Evolutionary conservation across 345 rosid genomes (phyloP), one percentile per base, ranked within the genome.

Genomic region (Ceriops zippeliana): DNA sequence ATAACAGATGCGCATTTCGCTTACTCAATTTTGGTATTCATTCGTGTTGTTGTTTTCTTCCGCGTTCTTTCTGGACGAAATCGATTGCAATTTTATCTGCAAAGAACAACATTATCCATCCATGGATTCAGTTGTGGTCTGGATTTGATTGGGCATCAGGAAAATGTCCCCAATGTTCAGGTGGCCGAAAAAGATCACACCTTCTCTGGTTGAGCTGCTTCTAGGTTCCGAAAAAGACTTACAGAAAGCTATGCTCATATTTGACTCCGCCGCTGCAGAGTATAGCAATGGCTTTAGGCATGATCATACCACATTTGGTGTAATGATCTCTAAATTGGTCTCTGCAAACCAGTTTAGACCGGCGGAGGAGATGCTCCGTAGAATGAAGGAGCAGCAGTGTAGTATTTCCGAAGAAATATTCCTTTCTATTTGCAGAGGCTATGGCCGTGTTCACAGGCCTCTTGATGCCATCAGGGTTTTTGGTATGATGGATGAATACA

Each of bases 371-470:
- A 73, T 95, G 21, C 80, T 90, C 52, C 59, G 65, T 30, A 83
- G 96, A 79, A 90, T 95, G 99, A 87, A 81, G 71, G 63, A 27
- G 70, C 96, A 86, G 73, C 82, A 78, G 54, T 86, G 95, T 58
- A 66, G 35, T n/a, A 61, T 90, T 37, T 72, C 64, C 0, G 98
- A 91, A 78, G 83, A 88, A 42, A 62, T 82, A 65, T 77, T 91
- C 68, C 87, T 91, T 64, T 83, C 83, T 22, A 67, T 95, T 71
- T 90, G 90, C 64, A 83, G 90, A 81, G 96, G 86, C 35, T 90
- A 90, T 46, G 91, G 96, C 46, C 73, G 97, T 24, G 91, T 86
- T 76, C 99, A 90, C 65, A 77, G 87, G 67, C 92, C 93, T 0
- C 70, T 83, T 24, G 97, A 91, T 66, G 85, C 90, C 28, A 30